A percentile compares a stretch with the other conserved stretches of the same genome.
These are phyloP conservation scores for Salicornia ramosissima DNA, from an alignment of 148 eudicot species.

Conservation along the genomic window DNA sequence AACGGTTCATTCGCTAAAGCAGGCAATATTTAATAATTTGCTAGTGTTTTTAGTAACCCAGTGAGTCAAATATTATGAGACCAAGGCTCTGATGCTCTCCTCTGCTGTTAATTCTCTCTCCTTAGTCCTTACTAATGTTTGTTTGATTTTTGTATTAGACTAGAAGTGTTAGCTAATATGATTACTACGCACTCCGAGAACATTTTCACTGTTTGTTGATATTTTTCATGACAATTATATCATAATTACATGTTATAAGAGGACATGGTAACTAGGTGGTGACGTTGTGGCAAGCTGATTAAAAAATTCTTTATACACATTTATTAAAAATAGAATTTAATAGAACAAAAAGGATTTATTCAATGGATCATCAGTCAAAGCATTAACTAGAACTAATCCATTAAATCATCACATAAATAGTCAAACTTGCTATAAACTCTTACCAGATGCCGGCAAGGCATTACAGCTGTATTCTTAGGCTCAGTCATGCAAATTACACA, in stretches of 20 bases:
- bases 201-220: too few species aligned
- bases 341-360: background rate
- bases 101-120: too few species aligned
- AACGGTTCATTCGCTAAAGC: too few species aligned
- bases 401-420: background rate
- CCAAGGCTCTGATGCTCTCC: too few species aligned
- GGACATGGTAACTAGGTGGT: background rate
- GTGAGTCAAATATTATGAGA: too few species aligned
- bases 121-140: too few species aligned
- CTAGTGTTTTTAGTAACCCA: too few species aligned
- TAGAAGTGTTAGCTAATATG: too few species aligned
- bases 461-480: conserved; percentile 70
- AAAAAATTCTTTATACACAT: background rate
- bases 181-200: too few species aligned
- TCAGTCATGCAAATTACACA: conserved; percentile 92
- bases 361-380: background rate
- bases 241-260: background rate
- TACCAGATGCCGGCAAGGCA: conserved; percentile 95
- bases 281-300: background rate
- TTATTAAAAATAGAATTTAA: background rate
- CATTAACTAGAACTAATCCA: background rate
- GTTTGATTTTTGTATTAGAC: too few species aligned
- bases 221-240: background rate
- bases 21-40: too few species aligned
- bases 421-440: conserved; percentile 22